These are phyloP conservation scores for Paraurostyla sp. DNA, from an alignment of 73 alveolate species.

Conservation along the genomic window DNA sequence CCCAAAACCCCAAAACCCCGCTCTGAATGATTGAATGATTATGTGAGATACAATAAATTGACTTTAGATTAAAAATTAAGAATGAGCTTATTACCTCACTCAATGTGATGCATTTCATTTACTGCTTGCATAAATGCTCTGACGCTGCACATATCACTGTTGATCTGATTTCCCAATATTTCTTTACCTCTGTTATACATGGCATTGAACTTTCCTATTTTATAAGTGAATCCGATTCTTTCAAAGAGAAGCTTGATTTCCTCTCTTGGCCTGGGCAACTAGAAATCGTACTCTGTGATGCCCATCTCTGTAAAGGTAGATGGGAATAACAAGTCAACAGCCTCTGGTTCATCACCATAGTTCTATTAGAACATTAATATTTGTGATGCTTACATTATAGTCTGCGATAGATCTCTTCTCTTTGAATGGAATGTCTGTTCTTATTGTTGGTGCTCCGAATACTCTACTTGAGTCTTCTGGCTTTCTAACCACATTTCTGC, in stretches of 20 bases:
- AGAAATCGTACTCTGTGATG: conserved; percentile 73
- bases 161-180: conserved; percentile 8
- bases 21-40: no score
- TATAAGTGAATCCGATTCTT: conserved; percentile 70
- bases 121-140: conserved; percentile 74
- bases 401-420: conserved; percentile 86
- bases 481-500: conserved; percentile 78
- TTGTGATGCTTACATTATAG: conserved; percentile 58
- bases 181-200: conserved; percentile 79
- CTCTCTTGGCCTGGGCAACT: conserved; percentile 71
- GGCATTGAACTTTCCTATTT: conserved; percentile 79
- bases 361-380: conserved; percentile 52
- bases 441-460: conserved; percentile 92
- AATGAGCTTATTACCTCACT: conserved; percentile 23
- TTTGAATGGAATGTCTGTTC: conserved; percentile 89
- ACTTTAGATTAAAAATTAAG: not conserved
- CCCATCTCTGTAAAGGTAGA: conserved; percentile 84
- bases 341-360: conserved; percentile 97
- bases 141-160: conserved; percentile 44
- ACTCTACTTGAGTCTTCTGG: conserved; percentile 82
- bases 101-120: conserved; percentile 69
- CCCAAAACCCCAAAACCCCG: no score
- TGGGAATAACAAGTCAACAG: conserved; percentile 88
- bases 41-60: no score
- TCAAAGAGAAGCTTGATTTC: conserved; percentile 75